Evolutionary conservation across 2,329 filamentous ascomycete genomes (phyloP).

Genomic region (Didymellaceae sp.): DNA sequence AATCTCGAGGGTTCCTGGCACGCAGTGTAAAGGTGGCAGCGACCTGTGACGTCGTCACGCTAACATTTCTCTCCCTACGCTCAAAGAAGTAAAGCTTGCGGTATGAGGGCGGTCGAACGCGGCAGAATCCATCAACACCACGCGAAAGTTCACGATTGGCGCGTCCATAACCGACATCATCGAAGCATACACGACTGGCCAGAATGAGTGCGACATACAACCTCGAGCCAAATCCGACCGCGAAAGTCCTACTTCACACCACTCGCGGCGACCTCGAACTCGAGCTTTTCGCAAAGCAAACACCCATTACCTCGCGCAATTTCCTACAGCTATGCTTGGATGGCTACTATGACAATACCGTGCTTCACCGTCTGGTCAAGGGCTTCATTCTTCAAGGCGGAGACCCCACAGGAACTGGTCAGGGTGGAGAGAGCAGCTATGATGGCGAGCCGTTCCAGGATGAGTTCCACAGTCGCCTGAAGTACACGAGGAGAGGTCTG

Average conservation of each 20-base stretch:
- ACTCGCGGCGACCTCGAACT: conserved; percentile 87
- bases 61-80: conserved; percentile 11
- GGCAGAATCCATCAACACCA: conserved; percentile 13
- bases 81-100: not conserved
- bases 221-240: conserved; percentile 92
- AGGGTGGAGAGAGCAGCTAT: conserved; percentile 91
- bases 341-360: conserved; percentile 91
- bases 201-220: conserved; percentile 90
- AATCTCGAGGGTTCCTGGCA: conserved; percentile 11
- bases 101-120: conserved; percentile 2
- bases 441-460: conserved; percentile 82
- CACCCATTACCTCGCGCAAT: conserved; percentile 88
- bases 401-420: conserved; percentile 90
- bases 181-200: conserved; percentile 4
- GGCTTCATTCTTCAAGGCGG: conserved; percentile 95
- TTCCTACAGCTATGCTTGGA: conserved; percentile 95
- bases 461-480: conserved; percentile 89
- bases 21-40: conserved; percentile 11
- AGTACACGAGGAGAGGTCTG: conserved; percentile 89
- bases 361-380: conserved; percentile 91
- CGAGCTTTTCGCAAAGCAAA: conserved; percentile 94
- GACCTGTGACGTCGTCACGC: conserved; percentile 27
- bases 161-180: not conserved
- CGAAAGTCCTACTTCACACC: conserved; percentile 88
- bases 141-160: conserved; percentile 16